Evolutionary conservation across 2,329 filamentous ascomycete genomes (phyloP), one percentile per base, ranked within the genome.

Genomic region (Stemphylium vesicarium): DNA sequence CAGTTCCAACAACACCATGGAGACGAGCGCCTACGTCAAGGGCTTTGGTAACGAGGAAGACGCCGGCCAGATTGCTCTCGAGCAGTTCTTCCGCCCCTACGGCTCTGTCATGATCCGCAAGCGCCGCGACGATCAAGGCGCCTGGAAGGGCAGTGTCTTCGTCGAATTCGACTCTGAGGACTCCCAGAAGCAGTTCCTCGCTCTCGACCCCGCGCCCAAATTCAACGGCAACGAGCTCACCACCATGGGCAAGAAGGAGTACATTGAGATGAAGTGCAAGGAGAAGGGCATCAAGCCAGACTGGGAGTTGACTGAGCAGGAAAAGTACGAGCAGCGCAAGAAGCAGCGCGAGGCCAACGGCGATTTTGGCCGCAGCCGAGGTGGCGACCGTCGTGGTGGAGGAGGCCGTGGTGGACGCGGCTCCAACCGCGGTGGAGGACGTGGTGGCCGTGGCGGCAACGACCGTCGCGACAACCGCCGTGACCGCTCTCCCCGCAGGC

Each of bases 121-220:
- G 60, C 91, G 96, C 65, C 92, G 95, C 43, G 80, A 88, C 57
- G 79, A 84, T 43, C 54, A 64, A 8, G 87, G 87, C 69, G 79
- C 84, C 47, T 99, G 98, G 87, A 99, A 99, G 84, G 92, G 94
- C 65, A 96, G 92, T 64, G 91, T 96, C 54, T 98, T 97, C 73
- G 91, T 96, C 63, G 94, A 97, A 77, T 99, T 98, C 76, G 83
- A 85, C 59, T 85, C 85, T 44, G 88, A 92, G 70, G 91, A 96
- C 64, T 84, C 86, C 18, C 88, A 91, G 68, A 84, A 92, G 75
- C 86, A 87, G 55, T 99, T 99, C 78, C 80, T 97, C 57, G 86
- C 81, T 12, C 80, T 92, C 36, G 89, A 96, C 50, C 88, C 91
- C 16, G 88, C 89, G 75, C 95, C 95, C 56, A 85, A 88, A 75